Percentiles rank a stretch among this genome's conserved stretches.
These are phyloP conservation scores for Naegleria gruberi DNA, from an alignment of 208 protist species.

Conservation along the genomic window DNA sequence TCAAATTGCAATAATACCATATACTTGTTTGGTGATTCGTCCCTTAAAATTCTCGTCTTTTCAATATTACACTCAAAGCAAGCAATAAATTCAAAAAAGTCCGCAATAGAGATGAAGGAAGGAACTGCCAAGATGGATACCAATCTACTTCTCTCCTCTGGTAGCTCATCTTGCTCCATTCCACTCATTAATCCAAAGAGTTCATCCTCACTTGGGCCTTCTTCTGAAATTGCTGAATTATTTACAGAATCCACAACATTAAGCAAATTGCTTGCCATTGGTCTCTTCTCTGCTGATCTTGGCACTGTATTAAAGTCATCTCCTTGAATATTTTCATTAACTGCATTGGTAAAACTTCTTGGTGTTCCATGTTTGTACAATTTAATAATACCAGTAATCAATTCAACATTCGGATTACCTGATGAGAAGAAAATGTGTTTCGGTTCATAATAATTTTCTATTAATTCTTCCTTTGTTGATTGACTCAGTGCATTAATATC, in stretches of 20 bases:
- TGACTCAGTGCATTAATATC: too few species aligned
- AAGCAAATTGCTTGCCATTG: background rate
- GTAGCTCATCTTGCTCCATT: background rate
- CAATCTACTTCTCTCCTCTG: background rate
- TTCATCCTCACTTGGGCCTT: background rate
- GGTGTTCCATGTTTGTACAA: conserved; percentile 17
- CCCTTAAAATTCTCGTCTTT: background rate
- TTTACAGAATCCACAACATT: background rate
- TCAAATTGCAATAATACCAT: background rate
- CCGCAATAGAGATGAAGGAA: background rate
- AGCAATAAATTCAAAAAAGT: background rate
- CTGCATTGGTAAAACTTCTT: background rate
- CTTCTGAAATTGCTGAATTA: background rate
- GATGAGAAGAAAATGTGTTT: background rate
- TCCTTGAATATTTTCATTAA: background rate
- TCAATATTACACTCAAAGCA: background rate
- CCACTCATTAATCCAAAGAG: too few species aligned
- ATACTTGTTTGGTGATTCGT: conserved; percentile 3
- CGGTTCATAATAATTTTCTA: background rate
- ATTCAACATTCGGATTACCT: conserved; percentile 5
- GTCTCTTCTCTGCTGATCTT: background rate
- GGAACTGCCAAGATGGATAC: background rate
- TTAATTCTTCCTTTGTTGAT: background rate
- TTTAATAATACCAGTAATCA: background rate
- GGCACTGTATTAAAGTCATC: background rate